Percentiles rank a stretch among this genome's conserved stretches.
These are phyloP conservation scores for Simmondsia chinensis DNA, from an alignment of 148 eudicot genomes.

Conservation along the genomic window DNA sequence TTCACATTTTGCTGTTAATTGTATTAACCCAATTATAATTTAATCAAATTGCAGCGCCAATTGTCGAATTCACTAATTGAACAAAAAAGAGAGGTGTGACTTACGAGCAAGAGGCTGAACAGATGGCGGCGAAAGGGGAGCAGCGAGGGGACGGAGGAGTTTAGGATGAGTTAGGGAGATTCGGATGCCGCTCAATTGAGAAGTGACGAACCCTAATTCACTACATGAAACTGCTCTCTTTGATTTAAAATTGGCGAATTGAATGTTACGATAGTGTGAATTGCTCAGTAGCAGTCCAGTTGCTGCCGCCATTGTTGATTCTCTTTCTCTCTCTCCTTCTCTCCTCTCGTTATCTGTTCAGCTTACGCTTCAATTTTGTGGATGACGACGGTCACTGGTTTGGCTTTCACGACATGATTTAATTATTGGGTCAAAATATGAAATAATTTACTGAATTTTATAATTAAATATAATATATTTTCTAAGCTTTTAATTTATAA, in stretches of 20 bases:
- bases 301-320: constrained; percentile 16
- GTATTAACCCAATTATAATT: too few species aligned
- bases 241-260: constrained; percentile 10
- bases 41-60: too few species aligned
- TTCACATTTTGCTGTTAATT: too few species aligned
- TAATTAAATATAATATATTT: too few species aligned
- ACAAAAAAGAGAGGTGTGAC: background rate
- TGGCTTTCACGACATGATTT: too few species aligned
- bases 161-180: constrained; percentile 11
- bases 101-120: constrained; percentile 53
- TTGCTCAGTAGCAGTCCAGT: constrained; percentile 19
- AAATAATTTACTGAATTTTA: too few species aligned
- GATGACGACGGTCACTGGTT: too few species aligned
- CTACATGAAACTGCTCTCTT: constrained; percentile 15
- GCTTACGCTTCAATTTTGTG: background rate
- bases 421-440: too few species aligned
- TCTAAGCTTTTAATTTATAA: too few species aligned
- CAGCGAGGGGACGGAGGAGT: constrained; percentile 24
- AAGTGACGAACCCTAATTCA: constrained; percentile 39
- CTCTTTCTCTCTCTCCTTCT: constrained; percentile 5
- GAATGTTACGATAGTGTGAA: constrained; percentile 15
- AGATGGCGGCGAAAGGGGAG: constrained; percentile 15
- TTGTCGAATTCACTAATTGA: too few species aligned
- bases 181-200: constrained; percentile 41
- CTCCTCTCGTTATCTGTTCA: constrained; percentile 5